Base-by-base conservation (phyloP, 768 basidiomycete genomes). In the Candolleomyces efflorescens region DNA sequence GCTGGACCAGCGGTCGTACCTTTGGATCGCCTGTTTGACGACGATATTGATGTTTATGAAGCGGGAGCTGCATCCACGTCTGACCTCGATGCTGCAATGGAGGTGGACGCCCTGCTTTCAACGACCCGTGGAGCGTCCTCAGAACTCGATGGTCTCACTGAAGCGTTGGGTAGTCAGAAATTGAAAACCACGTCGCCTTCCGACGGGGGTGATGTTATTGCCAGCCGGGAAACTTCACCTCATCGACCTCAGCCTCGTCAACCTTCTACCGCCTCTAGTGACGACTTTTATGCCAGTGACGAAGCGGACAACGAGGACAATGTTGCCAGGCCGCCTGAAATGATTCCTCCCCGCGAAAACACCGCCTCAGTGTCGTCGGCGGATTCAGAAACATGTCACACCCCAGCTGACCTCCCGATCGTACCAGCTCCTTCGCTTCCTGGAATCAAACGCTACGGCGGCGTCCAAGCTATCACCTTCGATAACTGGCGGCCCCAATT, bases 391-490 rank as follows among this genome's bases (percentile, higher is more conserved):
- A 45, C 26, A 47, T 24, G 36, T 23, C 43, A 22, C 50, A 22
- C 36, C 18, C 12, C 53, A n/a, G 37, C 15, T 6, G 53, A 52
- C 24, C 18, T 22, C 22, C 13, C 45, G 7, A 23, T 27, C n/a
- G 13, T 37, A 13, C 27, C 24, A 11, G 22, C 55, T 13, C 13
- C 3, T 3, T 17, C 24, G 6, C 9, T 43, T 43, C 3, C 41
- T 43, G 41, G 18, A 43, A 15, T 7, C 17, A 23, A 20, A 20
- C 20, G 48, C 1, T 67, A 66, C 49, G 75, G 73, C 7, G 76
- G 73, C 1, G 71, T 73, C 60, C 66, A 67, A 9, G 69, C 72
- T 23, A 57, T 76, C 37, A 76, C 72, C 15, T 79, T 78, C 75
- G 62, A 69, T 18, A 63, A 68, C 13, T 75, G 69, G 61, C 70